These are phyloP conservation scores for Xylaria grammica DNA, from an alignment of 495 filamentous ascomycete species.

Conservation along the genomic window DNA sequence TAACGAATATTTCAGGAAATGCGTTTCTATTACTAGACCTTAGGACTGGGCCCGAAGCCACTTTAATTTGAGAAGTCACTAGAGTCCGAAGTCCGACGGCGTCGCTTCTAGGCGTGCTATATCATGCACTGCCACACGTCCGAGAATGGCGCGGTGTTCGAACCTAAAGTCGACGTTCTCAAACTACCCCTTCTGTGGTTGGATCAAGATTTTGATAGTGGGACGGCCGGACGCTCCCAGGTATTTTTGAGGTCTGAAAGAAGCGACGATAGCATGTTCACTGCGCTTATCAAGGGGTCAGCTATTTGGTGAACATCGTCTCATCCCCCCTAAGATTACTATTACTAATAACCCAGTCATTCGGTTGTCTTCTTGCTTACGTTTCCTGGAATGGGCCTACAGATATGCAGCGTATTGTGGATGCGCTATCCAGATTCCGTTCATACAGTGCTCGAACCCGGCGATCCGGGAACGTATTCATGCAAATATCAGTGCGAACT, in stretches of 20 bases:
- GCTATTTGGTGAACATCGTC: slow-evolving; percentile 3
- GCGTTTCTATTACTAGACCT: slow-evolving; percentile 13
- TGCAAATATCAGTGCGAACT: slow-evolving; percentile 4
- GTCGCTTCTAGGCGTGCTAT: slow-evolving; percentile 15
- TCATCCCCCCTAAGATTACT: background rate
- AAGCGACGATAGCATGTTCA: background rate
- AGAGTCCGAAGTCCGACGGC: slow-evolving; percentile 12
- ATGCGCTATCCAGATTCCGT: slow-evolving; percentile 14
- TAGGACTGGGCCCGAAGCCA: slow-evolving; percentile 8
- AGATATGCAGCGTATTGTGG: slow-evolving; percentile 12
- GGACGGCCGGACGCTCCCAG: background rate
- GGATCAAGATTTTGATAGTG: slow-evolving; percentile 5
- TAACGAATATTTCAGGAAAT: background rate
- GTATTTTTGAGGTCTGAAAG: slow-evolving; percentile 7
- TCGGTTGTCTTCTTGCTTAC: slow-evolving; percentile 1
- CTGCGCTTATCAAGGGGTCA: slow-evolving; percentile 5
- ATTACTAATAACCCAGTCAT: background rate
- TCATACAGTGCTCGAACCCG: background rate
- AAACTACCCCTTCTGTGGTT: background rate
- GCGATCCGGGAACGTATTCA: background rate
- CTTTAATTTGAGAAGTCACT: background rate
- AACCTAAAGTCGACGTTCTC: background rate
- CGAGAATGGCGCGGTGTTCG: background rate
- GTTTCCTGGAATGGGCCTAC: background rate
- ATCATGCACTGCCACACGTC: slow-evolving; percentile 9